Percentiles rank a stretch among this genome's conserved stretches.
Conservation (phyloP, 495 filamentous ascomycete genomes). For the Eremomyces bilateralis region DNA sequence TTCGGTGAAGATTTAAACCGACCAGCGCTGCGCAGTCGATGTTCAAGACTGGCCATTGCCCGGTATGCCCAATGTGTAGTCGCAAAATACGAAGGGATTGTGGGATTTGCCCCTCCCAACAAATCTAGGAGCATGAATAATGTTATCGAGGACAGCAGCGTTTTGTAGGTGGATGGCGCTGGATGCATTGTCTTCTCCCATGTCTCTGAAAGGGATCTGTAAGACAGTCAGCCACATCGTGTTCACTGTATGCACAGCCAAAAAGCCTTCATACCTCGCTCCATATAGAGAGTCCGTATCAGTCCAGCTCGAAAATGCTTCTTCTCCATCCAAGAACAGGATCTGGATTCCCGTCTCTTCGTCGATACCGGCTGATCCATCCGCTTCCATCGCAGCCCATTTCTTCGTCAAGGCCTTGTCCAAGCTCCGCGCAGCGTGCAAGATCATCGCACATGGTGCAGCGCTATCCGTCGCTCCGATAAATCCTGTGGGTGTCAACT, state of each 20-base stretch:
- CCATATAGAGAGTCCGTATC: slow-evolving; percentile 70
- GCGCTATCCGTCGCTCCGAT: slow-evolving; percentile 89
- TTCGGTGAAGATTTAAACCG: slow-evolving; percentile 28
- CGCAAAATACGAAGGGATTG: slow-evolving; percentile 57
- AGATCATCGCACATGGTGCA: slow-evolving; percentile 75
- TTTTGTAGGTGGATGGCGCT: slow-evolving; percentile 51
- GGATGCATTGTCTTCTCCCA: slow-evolving; percentile 50
- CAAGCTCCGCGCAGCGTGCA: slow-evolving; percentile 64
- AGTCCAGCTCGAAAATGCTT: slow-evolving; percentile 68
- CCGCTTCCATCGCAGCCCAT: slow-evolving; percentile 48
- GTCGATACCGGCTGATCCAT: slow-evolving; percentile 25
- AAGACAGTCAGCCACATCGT: slow-evolving; percentile 1
- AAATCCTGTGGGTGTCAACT: slow-evolving; percentile 64
- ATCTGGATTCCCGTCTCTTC: slow-evolving; percentile 75
- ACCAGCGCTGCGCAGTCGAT: slow-evolving; percentile 36
- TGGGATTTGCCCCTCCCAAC: slow-evolving; percentile 48
- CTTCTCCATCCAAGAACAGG: slow-evolving; percentile 79
- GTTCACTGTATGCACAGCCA: no score
- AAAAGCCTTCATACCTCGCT: slow-evolving; percentile 37
- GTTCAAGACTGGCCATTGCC: slow-evolving; percentile 43
- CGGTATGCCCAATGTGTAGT: slow-evolving; percentile 90
- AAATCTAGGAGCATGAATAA: slow-evolving; percentile 89
- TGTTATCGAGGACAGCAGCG: slow-evolving; percentile 51
- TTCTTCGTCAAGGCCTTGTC: slow-evolving; percentile 59
- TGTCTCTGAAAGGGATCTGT: slow-evolving; percentile 42